Evolutionary conservation across 1,284 basidiomycete genomes (phyloP), one percentile per base, ranked within the genome.

Genomic region (Ceratobasidium sp.): DNA sequence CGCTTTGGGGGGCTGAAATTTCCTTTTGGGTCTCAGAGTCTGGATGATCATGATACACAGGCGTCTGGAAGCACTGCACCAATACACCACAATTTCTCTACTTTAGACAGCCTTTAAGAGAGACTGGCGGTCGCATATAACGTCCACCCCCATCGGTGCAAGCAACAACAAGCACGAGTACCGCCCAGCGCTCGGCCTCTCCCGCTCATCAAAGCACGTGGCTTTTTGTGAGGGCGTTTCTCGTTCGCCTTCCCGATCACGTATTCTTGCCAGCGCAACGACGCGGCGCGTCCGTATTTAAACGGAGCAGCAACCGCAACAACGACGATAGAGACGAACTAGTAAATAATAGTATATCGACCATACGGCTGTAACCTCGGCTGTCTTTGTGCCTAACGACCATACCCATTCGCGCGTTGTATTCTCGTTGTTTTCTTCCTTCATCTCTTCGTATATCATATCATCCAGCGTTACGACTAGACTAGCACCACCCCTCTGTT

Each of bases 241-340:
- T 69, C 66, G 66, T 43, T 54, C 32, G 21, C 35, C 28, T 44
- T 28, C 23, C 35, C 35, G n/a, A 69, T 52, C 41, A 59, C 57
- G 57, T 59, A 59, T 55, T 58, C n/a, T 69, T 58, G 66, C 66
- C 66, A 69, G 66, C 66, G 35, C 66, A 69, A 54, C 66, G 66
- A 38, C 57, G 38, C 26, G n/a, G 38, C 57, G 35, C n/a, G 38
- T n/a, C 35, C 13, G 14, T 32, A 30, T 47, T 26, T 16, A 57
- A 23, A 55, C n/a, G 32, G 11, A 21, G 13, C 59, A 28, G 26
- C 43, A 62, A 46, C 59, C 4, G 11, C 35, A 38, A 4, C 35
- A 35, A 23, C 35, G 32, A 58, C 55, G 21, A 23, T 14, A 23
- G 11, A 38, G 11, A 38, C 35, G 35, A 38, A 38, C 38, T 61